A percentile compares a stretch with the other conserved stretches of the same genome.
Evolutionary conservation across 2,329 filamentous ascomycete genomes (phyloP).

Genomic region (Penicillium italicum): DNA sequence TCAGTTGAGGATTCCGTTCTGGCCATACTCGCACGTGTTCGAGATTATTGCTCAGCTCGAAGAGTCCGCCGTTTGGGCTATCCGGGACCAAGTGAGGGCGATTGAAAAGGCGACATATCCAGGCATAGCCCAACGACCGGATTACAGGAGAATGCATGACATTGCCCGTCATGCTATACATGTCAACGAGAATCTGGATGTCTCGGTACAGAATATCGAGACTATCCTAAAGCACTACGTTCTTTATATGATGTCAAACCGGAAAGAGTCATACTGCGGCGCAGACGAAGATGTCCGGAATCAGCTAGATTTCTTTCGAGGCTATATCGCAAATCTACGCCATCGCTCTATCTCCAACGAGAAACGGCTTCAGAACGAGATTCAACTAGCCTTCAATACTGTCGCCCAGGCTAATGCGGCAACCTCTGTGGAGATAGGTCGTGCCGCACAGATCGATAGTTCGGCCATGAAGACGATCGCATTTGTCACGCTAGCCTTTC

Average conservation of each 20-base stretch:
- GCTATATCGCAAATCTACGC: not conserved
- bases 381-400: not conserved
- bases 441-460: not conserved
- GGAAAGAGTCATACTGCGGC: not conserved
- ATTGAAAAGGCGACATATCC: not conserved
- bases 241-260: too few species aligned
- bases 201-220: not conserved
- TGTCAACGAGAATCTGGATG: not conserved
- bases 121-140: not conserved
- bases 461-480: not conserved
- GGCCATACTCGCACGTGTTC: not conserved
- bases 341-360: not conserved
- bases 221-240: not conserved
- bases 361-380: not conserved
- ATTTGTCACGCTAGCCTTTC: not conserved
- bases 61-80: not conserved
- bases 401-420: not conserved
- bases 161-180: not conserved
- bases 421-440: not conserved
- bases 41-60: not conserved
- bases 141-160: not conserved
- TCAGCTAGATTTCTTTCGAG: not conserved
- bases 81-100: not conserved
- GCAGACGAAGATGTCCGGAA: not conserved
- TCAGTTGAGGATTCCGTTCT: not conserved